phyloP scores from a whole-genome alignment of 129 eudicot species.

The Escallonia herrerae region DNA sequence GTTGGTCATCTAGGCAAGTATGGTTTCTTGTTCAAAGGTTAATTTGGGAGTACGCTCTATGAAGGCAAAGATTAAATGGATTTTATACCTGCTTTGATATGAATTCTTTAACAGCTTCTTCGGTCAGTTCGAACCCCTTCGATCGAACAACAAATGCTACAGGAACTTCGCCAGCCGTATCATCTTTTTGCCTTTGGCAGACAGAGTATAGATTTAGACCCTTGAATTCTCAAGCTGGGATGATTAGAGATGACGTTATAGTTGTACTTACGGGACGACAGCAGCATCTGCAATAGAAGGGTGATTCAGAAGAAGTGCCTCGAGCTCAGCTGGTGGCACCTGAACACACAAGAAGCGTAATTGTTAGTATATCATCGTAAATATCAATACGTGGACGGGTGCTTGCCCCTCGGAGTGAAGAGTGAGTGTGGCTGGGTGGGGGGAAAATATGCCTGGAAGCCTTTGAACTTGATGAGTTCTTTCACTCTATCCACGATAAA shows the following conservation, averaged over 20 bases:
- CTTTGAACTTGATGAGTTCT: conserved; percentile 79
- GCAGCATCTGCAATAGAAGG: conserved; percentile 73
- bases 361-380: not conserved
- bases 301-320: conserved; percentile 64
- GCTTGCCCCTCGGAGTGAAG: too few species aligned
- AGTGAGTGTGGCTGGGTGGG: too few species aligned
- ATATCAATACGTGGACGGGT: too few species aligned
- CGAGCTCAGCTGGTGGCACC: conserved; percentile 90
- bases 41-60: too few species aligned
- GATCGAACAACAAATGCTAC: conserved; percentile 77
- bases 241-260: not conserved
- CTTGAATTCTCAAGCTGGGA: too few species aligned
- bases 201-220: too few species aligned
- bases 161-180: conserved; percentile 79
- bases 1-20: not conserved
- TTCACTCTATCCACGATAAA: conserved; percentile 83
- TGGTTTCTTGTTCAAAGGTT: too few species aligned
- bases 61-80: not conserved
- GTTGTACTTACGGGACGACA: conserved; percentile 70
- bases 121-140: conserved; percentile 45
- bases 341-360: conserved; percentile 1
- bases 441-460: conserved; percentile 45
- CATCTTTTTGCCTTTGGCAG: conserved; percentile 51
- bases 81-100: conserved; percentile 59
- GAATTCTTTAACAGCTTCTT: conserved; percentile 59